Evolutionary conservation across 2,329 filamentous ascomycete genomes (phyloP).

Genomic region (Paradendryphiella salina): DNA sequence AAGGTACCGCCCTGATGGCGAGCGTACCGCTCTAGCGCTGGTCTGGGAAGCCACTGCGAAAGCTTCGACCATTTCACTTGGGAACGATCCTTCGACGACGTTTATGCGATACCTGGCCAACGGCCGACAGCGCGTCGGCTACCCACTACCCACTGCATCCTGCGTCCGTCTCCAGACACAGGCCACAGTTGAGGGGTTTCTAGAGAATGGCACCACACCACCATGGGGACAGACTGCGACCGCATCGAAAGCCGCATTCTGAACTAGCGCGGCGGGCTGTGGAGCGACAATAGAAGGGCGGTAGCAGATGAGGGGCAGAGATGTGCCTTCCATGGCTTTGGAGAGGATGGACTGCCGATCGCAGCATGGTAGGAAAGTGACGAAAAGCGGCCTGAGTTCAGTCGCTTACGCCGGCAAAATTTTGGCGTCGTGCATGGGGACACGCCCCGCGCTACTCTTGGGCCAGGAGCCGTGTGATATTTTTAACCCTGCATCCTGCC

Average conservation of each 20-base stretch:
- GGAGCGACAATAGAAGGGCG: conserved; percentile 36
- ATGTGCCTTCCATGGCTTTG: conserved; percentile 29
- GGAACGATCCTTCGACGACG: conserved; percentile 20
- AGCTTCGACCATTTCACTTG: conserved; percentile 21
- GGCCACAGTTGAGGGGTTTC: neutral
- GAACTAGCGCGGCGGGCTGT: conserved; percentile 17
- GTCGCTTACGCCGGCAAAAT: conserved; percentile 21
- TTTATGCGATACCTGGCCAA: conserved; percentile 15
- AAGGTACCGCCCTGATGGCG: conserved; percentile 38
- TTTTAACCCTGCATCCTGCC: conserved; percentile 6
- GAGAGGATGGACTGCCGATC: conserved; percentile 34
- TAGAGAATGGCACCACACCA: neutral
- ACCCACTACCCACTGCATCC: conserved; percentile 20
- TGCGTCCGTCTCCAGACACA: conserved; percentile 5
- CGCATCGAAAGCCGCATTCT: conserved; percentile 13
- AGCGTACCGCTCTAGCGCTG: conserved; percentile 36
- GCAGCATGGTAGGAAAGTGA: conserved; percentile 22
- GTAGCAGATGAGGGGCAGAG: conserved; percentile 27
- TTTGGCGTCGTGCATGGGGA: conserved; percentile 9
- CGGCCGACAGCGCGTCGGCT: conserved; percentile 19
- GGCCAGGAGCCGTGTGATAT: conserved; percentile 12
- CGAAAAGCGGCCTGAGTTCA: conserved; percentile 15
- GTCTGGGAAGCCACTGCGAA: conserved; percentile 30
- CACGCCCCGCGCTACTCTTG: conserved; percentile 17
- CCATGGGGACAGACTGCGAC: conserved; percentile 1